A percentile compares a stretch with the other conserved stretches of the same genome.
These are phyloP conservation scores for Aspergillus unguis DNA, from an alignment of 2,329 filamentous ascomycete genomes.

Conservation along the genomic window DNA sequence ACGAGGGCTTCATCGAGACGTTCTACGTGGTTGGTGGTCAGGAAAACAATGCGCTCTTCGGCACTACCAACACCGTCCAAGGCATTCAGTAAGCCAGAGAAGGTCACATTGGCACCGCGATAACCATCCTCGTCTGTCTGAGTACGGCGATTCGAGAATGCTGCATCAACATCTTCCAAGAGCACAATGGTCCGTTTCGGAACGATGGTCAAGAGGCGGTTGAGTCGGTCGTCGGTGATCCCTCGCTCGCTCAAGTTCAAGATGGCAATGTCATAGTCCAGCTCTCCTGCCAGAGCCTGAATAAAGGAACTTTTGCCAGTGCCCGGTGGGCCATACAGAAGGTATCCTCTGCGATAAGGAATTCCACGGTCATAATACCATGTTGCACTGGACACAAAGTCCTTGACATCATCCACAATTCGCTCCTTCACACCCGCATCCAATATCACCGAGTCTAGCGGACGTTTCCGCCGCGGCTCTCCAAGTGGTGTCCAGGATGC, in stretches of 20 bases:
- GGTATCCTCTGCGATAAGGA: conserved; percentile 83
- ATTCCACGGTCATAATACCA: conserved; percentile 97
- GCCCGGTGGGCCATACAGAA: conserved; percentile 83
- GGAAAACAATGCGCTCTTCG: conserved; percentile 88
- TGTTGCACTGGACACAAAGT: conserved; percentile 72
- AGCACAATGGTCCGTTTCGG: conserved; percentile 78
- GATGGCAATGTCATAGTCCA: conserved; percentile 90
- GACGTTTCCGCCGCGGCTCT: conserved; percentile 78
- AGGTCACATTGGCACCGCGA: conserved; percentile 82
- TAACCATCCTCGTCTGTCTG: conserved; percentile 79
- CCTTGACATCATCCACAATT: conserved; percentile 74
- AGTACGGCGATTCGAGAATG: conserved; percentile 72
- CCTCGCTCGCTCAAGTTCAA: conserved; percentile 87
- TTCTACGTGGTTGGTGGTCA: conserved; percentile 93
- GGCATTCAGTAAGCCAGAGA: conserved; percentile 82
- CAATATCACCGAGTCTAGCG: conserved; percentile 81
- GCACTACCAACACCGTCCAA: conserved; percentile 90
- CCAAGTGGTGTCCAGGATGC: conserved; percentile 84
- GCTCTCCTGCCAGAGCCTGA: conserved; percentile 84
- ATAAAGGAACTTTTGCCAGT: conserved; percentile 97
- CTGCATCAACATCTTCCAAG: conserved; percentile 87
- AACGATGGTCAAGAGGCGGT: conserved; percentile 79
- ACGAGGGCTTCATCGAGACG: conserved; percentile 85
- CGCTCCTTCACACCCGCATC: conserved; percentile 78
- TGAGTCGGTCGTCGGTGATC: conserved; percentile 83